Conservation (phyloP, 2,329 filamentous ascomycete genomes). For the Alternaria ethzedia region DNA sequence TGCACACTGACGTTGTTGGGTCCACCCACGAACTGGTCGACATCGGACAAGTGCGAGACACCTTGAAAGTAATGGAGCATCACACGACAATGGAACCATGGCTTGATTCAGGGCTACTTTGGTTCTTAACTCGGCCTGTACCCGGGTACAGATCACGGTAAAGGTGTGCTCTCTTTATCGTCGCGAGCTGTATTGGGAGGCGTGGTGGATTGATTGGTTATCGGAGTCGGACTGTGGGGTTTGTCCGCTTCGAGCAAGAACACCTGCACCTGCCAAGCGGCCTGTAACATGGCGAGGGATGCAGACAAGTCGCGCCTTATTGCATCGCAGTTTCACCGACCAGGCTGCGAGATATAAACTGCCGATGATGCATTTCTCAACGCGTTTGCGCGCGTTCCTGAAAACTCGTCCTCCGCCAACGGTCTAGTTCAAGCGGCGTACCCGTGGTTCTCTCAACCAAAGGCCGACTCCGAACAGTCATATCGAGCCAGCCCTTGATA, state of each 20-base stretch:
- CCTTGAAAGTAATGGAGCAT: not conserved
- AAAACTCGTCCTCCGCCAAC: slow-evolving; percentile 7
- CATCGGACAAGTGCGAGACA: not conserved
- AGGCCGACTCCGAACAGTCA: slow-evolving; percentile 10
- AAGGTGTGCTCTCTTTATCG: not conserved
- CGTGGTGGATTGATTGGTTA: slow-evolving; percentile 11
- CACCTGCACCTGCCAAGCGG: slow-evolving; percentile 8
- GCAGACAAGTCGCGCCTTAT: not conserved
- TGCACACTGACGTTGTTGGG: slow-evolving; percentile 18
- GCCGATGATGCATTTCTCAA: slow-evolving; percentile 4
- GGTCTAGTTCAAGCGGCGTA: slow-evolving; percentile 11
- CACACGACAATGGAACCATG: not conserved
- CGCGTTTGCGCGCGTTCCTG: slow-evolving; percentile 12
- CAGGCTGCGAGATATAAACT: not conserved
- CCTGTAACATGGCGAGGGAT: slow-evolving; percentile 3
- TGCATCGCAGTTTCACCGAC: not conserved
- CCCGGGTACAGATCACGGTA: not conserved
- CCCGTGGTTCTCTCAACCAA: slow-evolving; percentile 6
- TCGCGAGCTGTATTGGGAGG: not conserved
- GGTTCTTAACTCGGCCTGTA: not conserved
- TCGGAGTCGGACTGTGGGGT: slow-evolving; percentile 15
- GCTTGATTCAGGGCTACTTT: not conserved
- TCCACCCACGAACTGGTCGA: not conserved
- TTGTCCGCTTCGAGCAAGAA: slow-evolving; percentile 15
- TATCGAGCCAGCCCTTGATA: not conserved